Base-by-base conservation (phyloP, 2,329 filamentous ascomycete genomes). In the Alternaria panax region DNA sequence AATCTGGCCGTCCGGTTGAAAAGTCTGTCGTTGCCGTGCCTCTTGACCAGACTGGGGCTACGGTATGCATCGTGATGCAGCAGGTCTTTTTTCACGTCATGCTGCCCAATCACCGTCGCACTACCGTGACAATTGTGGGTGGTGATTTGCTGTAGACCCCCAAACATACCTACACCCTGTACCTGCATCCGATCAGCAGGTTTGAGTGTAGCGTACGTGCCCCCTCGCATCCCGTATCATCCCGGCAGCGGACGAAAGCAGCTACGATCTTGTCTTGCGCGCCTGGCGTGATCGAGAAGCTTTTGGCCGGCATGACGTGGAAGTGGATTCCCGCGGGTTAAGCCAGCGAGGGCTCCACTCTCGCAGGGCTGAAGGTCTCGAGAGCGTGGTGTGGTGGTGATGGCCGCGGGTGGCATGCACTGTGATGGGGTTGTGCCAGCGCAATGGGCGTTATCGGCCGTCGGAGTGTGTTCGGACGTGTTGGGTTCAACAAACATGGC, bases 161-260 rank as follows among this genome's bases (percentile, higher is more conserved):
- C 27, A 28, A 20, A 55, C 22, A 48, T 40, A 27, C 14, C 25
- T 45, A 52, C 47, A 52, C 57, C 57, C 57, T 60, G 57, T 60
- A 60, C 53, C 57, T 60, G 53, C 57, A 52, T 57, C 40, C 57
- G 24, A 59, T 59, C 56, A 50, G 34, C 51, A 55, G 48, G 46
- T 40, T 34, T 12, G 51, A 42, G 32, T 46, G 51, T 40, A 53
- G 47, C 55, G 43, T 61, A 50, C 48, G 46, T 46, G 42, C 32
- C 52, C 52, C 47, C 28, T 58, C 40, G 43, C 27, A 45, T 40
- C 61, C 59, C 58, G 59, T 57, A 43, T 65, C 59, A 32, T 64
- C 56, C 51, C 65, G 63, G 43, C 60, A 54, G 25, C 61, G 63
- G 38, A 68, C 57, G 22, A 67, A 43, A 54, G 63, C 62, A 57